These are phyloP conservation scores for Sisymbrium altissimum DNA, from an alignment of 345 rosid species.

Conservation along the genomic window DNA sequence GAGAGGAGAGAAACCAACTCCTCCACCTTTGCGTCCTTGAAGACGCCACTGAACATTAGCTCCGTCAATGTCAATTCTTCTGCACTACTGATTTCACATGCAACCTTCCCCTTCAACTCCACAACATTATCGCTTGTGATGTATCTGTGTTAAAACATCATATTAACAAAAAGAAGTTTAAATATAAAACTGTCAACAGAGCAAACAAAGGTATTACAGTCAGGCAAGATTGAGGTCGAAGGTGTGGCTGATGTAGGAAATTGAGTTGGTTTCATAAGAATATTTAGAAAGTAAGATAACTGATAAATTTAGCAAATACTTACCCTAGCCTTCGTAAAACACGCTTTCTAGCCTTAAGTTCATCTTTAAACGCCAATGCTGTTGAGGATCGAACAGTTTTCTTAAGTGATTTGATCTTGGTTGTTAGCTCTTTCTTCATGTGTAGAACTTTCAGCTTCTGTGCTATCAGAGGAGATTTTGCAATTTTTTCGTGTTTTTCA, in stretches of 20 bases:
- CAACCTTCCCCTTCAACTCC: conserved; percentile 86
- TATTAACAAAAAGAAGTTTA: background rate
- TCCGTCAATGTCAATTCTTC: conserved; percentile 93
- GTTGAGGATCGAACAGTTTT: conserved; percentile 72
- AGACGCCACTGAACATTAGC: conserved; percentile 86
- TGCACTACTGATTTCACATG: conserved; percentile 92
- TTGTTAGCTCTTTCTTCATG: conserved; percentile 67
- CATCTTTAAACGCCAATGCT: conserved; percentile 90
- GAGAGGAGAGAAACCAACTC: conserved; percentile 94
- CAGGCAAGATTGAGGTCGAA: background rate
- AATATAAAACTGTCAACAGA: background rate
- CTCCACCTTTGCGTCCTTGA: conserved; percentile 83
- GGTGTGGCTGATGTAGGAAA: background rate
- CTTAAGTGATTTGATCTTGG: conserved; percentile 79
- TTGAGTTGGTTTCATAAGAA: background rate
- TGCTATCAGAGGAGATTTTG: conserved; percentile 79
- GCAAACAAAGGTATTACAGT: background rate
- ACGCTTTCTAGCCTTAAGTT: conserved; percentile 93
- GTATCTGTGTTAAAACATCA: conserved; percentile 45
- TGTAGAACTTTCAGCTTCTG: conserved; percentile 76
- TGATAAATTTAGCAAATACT: background rate
- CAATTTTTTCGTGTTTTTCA: conserved; percentile 71
- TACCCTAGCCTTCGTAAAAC: conserved; percentile 97
- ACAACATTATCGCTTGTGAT: conserved; percentile 68
- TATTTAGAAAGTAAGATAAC: background rate